Percentiles rank a stretch among this genome's conserved stretches.
phyloP scores from a whole-genome alignment of 2,329 filamentous ascomycete species.

The Diaporthe ampelina region DNA sequence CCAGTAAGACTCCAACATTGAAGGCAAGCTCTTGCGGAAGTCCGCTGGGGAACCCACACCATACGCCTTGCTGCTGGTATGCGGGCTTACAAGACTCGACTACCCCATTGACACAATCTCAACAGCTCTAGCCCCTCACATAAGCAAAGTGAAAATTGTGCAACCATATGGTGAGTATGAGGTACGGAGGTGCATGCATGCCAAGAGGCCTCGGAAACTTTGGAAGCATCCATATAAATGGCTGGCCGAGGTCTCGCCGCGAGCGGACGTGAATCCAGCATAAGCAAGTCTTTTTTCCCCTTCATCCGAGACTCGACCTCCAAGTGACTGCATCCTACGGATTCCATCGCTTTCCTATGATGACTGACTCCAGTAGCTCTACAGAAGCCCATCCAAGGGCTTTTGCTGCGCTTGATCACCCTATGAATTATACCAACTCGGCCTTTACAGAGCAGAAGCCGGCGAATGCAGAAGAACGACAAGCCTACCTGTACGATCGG shows the following conservation, averaged over 20 bases:
- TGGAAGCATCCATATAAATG: neutral
- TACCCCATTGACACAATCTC: neutral
- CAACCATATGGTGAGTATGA: neutral
- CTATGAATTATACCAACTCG: neutral
- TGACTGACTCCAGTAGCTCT: neutral
- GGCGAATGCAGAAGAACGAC: neutral
- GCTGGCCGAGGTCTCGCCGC: neutral
- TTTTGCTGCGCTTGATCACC: constrained; percentile 2
- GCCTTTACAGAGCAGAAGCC: neutral
- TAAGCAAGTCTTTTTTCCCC: neutral
- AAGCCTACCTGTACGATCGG: constrained; percentile 1
- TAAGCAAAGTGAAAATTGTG: neutral
- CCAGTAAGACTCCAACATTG: too few relatives aligned
- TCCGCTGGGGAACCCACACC: neutral
- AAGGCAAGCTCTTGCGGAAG: neutral
- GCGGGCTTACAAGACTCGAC: neutral
- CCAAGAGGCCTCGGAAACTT: neutral
- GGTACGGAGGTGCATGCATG: neutral
- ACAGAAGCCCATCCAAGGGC: neutral
- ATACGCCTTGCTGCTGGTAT: neutral
- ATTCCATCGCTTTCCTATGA: neutral
- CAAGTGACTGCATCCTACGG: neutral
- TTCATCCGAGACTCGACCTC: neutral
- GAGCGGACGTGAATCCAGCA: neutral
- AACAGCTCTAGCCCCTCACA: neutral